Conservation (phyloP, 352 stramenopile genomes). For the Pythium brachiatum region DNA sequence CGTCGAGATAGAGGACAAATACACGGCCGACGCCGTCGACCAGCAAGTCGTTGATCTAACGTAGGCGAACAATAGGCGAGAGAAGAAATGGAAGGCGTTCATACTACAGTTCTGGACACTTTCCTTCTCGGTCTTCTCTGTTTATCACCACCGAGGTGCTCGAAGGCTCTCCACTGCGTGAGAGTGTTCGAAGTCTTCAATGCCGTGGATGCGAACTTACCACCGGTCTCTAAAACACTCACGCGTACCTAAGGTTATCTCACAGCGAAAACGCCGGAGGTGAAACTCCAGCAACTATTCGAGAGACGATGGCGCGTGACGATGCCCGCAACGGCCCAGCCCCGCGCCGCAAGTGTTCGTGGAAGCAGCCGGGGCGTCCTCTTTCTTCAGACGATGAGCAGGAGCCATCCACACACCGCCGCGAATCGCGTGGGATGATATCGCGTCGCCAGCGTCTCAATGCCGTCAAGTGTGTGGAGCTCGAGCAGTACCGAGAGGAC, state of each 20-base stretch:
- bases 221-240: too few relatives aligned
- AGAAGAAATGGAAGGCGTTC: too few relatives aligned
- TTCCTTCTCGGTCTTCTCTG: too few relatives aligned
- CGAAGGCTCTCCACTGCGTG: too few relatives aligned
- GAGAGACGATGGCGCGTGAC: background rate
- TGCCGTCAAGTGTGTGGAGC: background rate
- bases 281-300: background rate
- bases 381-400: background rate
- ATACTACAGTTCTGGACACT: too few relatives aligned
- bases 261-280: too few relatives aligned
- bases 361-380: background rate
- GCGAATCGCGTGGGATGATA: too few relatives aligned
- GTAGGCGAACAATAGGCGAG: background rate
- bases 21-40: background rate
- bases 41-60: background rate
- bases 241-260: too few relatives aligned
- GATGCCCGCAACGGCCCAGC: background rate
- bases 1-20: background rate
- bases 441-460: background rate
- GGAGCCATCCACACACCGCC: background rate
- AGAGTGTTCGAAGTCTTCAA: too few relatives aligned
- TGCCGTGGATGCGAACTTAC: too few relatives aligned
- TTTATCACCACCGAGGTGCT: too few relatives aligned
- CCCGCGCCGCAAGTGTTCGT: background rate
- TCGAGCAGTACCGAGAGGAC: slow-evolving; percentile 14